phyloP scores from a whole-genome alignment of 306 rosid species.

The Cicer cuneatum region DNA sequence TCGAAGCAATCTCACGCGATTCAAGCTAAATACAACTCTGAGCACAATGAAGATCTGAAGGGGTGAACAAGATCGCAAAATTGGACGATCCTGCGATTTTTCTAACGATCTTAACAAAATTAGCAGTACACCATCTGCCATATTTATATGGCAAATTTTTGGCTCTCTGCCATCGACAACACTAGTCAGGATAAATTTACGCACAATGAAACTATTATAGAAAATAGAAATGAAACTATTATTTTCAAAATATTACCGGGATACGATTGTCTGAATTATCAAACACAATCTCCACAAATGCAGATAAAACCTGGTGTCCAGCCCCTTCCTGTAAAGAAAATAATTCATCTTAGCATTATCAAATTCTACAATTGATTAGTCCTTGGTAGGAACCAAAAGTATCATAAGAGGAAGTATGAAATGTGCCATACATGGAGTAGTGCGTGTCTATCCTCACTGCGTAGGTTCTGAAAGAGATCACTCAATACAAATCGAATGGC shows the following conservation, averaged over 20 bases:
- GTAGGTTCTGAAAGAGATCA: constrained; percentile 86
- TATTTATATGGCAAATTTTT: no score
- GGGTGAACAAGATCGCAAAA: no score
- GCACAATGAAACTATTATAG: no score
- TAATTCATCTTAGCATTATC: constrained; percentile 20
- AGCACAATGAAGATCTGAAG: no score
- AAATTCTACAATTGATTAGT: constrained; percentile 33
- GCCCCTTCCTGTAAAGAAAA: constrained; percentile 84
- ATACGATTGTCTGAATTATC: constrained; percentile 95
- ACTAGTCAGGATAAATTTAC: no score
- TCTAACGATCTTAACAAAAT: no score
- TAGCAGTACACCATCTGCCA: no score
- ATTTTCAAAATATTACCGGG: constrained; percentile 67
- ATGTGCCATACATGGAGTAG: constrained; percentile 81
- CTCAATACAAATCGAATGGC: constrained; percentile 96
- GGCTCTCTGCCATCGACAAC: no score
- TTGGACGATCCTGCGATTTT: no score
- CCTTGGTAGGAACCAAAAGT: constrained; percentile 16
- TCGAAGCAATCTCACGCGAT: no score
- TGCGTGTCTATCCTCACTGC: constrained; percentile 85
- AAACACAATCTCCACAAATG: constrained; percentile 97
- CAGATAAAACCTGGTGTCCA: constrained; percentile 87
- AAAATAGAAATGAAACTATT: constrained; percentile 20
- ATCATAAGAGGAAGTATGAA: constrained; percentile 17
- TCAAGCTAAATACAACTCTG: no score